Conservation (phyloP, 192 early-diverging fungal species). For the Umbelopsis sp. region DNA sequence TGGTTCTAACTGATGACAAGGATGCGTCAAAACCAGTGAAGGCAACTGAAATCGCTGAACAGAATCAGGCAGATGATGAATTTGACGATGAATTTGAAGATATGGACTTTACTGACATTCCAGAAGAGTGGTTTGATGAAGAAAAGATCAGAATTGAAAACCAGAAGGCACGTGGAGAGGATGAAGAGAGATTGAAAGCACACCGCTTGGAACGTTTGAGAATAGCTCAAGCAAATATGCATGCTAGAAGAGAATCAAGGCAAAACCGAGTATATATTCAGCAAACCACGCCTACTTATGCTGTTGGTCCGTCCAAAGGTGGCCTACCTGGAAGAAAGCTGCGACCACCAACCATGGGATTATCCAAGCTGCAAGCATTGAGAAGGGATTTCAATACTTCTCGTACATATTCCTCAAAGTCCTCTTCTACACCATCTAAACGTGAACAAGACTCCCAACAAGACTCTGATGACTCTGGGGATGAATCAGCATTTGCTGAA, state of each 20-base stretch:
- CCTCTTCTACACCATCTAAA: background rate
- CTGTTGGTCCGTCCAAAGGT: background rate
- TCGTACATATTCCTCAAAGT: background rate
- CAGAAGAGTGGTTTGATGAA: constrained; percentile 37
- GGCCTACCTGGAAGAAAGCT: constrained; percentile 23
- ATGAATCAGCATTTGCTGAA: constrained; percentile 14
- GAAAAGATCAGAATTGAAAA: background rate
- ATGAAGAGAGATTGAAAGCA: constrained; percentile 21
- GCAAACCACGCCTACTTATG: background rate
- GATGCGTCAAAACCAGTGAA: background rate
- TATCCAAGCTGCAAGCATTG: constrained; percentile 26
- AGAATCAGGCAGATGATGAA: constrained; percentile 3
- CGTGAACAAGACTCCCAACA: background rate
- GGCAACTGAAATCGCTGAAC: background rate
- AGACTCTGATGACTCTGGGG: constrained; percentile 3
- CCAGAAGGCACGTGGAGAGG: background rate
- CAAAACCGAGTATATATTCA: background rate
- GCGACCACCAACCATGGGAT: constrained; percentile 34
- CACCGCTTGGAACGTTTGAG: constrained; percentile 25
- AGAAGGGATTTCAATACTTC: constrained; percentile 18
- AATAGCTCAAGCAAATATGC: background rate
- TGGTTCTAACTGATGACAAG: constrained; percentile 39
- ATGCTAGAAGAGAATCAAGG: background rate
- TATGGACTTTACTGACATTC: constrained; percentile 38
- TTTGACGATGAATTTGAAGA: constrained; percentile 39